Evolutionary conservation across 2,329 filamentous ascomycete species (phyloP), one percentile per base, ranked within the genome.

Genomic region (Epicoccum nigrum): DNA sequence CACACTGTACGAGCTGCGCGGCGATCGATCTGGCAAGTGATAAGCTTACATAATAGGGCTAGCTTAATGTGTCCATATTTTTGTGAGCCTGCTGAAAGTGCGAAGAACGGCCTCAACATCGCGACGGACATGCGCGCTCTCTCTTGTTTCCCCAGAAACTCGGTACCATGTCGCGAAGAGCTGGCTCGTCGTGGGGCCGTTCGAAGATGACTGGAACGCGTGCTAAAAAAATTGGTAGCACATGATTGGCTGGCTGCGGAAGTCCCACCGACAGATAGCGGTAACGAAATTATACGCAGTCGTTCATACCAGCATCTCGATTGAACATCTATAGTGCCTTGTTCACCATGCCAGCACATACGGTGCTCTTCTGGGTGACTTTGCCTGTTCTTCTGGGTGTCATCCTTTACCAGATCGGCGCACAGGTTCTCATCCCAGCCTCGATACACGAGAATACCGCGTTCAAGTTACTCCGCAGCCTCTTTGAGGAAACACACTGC

Each of bases 401-500:
- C n/a, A 19, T 69, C 5, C 32, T 70, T n/a, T 69, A 70, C 32
- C 68, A 69, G 38, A 38, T 64, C 23, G 63, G 65, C 4, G 15
- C 61, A 13, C 61, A 62, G 6, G 49, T 46, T 27, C 45, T 62
- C 30, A 39, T 67, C 4, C 31, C 58, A 30, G 50, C 45, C 2
- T 53, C 56, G 8, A 47, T 68, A 21, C 51, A 57, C 13, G 50
- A 60, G 7, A 54, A 57, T 21, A 34, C 62, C 21, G 45, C 55
- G 13, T 62, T 60, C 42, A 62, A 61, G 23, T 49, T 64, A 33
- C 35, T 69, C 15, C 56, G 56, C 32, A 63, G 64, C 30, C 37
- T 66, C 15, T 65, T 70, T 48, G 54, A 62, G 4, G 53, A 59
- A 13, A 72, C 68, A 16, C 57, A 77, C 57, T 81, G 79, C 63